Conservation (phyloP, 257 asterid species). For the Cinchona pubescens region DNA sequence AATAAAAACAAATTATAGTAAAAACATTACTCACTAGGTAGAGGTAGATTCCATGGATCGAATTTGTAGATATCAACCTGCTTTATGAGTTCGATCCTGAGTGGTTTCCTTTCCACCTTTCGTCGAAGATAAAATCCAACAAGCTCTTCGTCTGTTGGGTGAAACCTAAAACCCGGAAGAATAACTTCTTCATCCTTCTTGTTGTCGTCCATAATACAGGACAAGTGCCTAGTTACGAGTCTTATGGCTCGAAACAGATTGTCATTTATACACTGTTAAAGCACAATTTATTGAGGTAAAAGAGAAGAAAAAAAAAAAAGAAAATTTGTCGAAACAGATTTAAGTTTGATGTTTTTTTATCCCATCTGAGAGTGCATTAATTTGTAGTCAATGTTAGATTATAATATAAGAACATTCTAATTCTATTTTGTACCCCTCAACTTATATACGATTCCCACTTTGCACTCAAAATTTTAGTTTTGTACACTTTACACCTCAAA, state of each 20-base stretch:
- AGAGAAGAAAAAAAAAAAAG: too few species aligned
- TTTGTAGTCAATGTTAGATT: too few species aligned
- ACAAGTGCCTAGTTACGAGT: background rate
- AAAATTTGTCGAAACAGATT: too few species aligned
- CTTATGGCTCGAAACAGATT: background rate
- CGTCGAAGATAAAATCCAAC: constrained; percentile 19
- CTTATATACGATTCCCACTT: too few species aligned
- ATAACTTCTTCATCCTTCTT: background rate
- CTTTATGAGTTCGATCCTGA: constrained; percentile 12
- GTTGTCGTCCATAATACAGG: background rate
- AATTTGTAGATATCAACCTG: constrained; percentile 19
- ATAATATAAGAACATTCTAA: too few species aligned
- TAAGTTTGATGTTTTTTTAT: too few species aligned
- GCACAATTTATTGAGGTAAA: too few species aligned
- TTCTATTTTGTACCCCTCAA: too few species aligned
- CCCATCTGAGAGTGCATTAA: too few species aligned
- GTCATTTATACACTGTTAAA: background rate
- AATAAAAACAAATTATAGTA: too few species aligned
- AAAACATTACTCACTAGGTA: constrained; percentile 8
- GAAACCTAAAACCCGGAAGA: constrained; percentile 18
- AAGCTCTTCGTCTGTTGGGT: constrained; percentile 20
- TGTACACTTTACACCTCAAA: too few species aligned
- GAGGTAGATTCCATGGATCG: constrained; percentile 18
- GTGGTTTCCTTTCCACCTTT: constrained; percentile 8
- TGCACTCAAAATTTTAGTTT: too few species aligned